These are phyloP conservation scores for Mrakia gelida DNA, from an alignment of 768 basidiomycete genomes.

Conservation along the genomic window DNA sequence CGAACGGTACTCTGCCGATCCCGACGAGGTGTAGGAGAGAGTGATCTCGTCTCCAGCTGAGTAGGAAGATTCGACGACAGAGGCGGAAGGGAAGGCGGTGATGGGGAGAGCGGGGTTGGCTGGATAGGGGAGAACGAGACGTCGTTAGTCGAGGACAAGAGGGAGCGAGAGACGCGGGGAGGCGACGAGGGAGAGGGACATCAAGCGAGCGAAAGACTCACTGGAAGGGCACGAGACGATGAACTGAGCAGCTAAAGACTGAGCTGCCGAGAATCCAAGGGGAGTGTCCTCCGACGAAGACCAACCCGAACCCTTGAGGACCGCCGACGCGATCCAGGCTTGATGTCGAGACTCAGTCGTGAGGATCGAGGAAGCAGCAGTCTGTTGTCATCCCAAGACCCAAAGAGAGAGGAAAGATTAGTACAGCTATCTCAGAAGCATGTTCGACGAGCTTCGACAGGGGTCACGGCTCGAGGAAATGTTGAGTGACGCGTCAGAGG, in stretches of 20 bases:
- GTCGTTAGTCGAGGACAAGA: not conserved
- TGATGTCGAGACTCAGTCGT: slow-evolving; percentile 61
- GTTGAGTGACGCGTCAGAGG: not conserved
- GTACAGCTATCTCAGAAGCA: not conserved
- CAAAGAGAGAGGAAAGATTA: not conserved
- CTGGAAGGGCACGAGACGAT: slow-evolving; percentile 32
- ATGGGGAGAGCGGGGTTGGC: slow-evolving; percentile 54
- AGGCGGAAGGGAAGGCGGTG: slow-evolving; percentile 54
- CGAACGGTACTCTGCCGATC: not conserved
- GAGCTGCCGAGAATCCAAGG: slow-evolving; percentile 49
- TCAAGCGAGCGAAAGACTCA: slow-evolving; percentile 50
- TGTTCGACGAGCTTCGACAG: not conserved
- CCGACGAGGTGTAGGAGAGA: slow-evolving; percentile 5
- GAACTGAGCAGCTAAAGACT: slow-evolving; percentile 51
- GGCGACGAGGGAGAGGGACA: not conserved
- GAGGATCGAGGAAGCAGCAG: slow-evolving; percentile 60
- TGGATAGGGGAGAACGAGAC: not conserved
- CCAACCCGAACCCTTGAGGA: slow-evolving; percentile 54
- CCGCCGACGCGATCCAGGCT: slow-evolving; percentile 57
- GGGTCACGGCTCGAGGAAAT: not conserved
- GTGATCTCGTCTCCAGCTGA: not conserved
- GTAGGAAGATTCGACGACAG: slow-evolving; percentile 33
- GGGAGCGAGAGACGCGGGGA: not conserved
- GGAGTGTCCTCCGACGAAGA: slow-evolving; percentile 57
- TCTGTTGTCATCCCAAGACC: slow-evolving; percentile 43